phyloP scores from a whole-genome alignment of 1,284 basidiomycete genomes.

The Apiotrichum domesticum region DNA sequence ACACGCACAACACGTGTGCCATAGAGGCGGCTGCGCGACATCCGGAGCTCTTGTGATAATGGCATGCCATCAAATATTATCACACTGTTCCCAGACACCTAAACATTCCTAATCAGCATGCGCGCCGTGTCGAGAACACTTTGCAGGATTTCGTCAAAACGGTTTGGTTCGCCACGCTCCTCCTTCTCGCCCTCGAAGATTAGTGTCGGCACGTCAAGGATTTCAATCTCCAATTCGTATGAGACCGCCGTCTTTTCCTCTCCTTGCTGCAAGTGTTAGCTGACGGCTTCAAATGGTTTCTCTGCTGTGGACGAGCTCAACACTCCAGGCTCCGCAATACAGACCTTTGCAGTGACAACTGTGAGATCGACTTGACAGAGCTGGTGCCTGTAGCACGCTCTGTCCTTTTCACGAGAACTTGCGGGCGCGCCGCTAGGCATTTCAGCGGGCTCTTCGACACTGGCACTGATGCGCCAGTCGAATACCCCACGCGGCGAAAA shows the following conservation, averaged over 20 bases:
- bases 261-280: too few relatives aligned
- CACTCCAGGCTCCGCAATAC: slow-evolving; percentile 56
- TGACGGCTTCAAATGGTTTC: too few relatives aligned
- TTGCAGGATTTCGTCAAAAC: slow-evolving; percentile 50
- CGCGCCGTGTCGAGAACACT: slow-evolving; percentile 51
- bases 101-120: slow-evolving; percentile 48
- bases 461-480: slow-evolving; percentile 91
- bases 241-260: slow-evolving; percentile 24
- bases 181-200: slow-evolving; percentile 49
- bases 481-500: slow-evolving; percentile 72
- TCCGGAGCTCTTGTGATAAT: too few relatives aligned
- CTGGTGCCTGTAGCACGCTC: slow-evolving; percentile 88
- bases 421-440: slow-evolving; percentile 48
- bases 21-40: too few relatives aligned
- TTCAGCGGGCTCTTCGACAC: slow-evolving; percentile 58
- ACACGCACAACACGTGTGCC: too few relatives aligned
- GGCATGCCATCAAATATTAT: too few relatives aligned
- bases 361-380: slow-evolving; percentile 89
- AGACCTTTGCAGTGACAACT: slow-evolving; percentile 60
- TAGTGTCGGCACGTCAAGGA: slow-evolving; percentile 50
- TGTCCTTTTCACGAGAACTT: slow-evolving; percentile 72
- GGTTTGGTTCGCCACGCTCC: slow-evolving; percentile 40
- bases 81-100: neutral
- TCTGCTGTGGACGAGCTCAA: slow-evolving; percentile 35
- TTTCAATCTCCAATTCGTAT: slow-evolving; percentile 57